phyloP scores from a whole-genome alignment of 108 stramenopile species.

The Bacterosira constricta region DNA sequence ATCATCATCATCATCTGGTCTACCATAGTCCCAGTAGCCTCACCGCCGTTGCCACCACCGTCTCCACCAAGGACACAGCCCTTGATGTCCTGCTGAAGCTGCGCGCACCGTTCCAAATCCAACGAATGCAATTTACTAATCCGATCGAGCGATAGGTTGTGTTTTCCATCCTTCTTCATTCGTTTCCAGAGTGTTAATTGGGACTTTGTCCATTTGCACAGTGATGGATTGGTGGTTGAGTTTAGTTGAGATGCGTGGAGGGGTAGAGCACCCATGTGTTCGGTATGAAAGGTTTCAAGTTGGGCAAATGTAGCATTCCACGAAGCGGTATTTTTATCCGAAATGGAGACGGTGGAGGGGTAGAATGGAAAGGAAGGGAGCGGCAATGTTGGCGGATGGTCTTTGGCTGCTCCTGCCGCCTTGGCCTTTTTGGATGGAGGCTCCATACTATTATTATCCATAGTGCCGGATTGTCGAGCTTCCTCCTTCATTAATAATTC shows the following conservation, averaged over 20 bases:
- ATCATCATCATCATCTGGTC: slow-evolving; percentile 7
- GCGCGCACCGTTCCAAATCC: neutral
- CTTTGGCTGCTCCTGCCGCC: neutral
- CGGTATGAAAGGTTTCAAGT: neutral
- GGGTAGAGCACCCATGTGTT: neutral
- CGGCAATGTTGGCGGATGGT: neutral
- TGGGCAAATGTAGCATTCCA: slow-evolving; percentile 8
- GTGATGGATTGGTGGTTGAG: too few relatives aligned
- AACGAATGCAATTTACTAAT: slow-evolving; percentile 1
- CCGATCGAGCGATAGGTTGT: slow-evolving; percentile 11
- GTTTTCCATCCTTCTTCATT: slow-evolving; percentile 7
- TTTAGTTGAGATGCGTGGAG: neutral
- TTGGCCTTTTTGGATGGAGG: too few relatives aligned
- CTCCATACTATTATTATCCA: too few relatives aligned
- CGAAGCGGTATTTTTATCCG: neutral
- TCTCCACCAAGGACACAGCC: neutral
- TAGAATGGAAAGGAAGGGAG: slow-evolving; percentile 9
- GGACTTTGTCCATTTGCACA: slow-evolving; percentile 6
- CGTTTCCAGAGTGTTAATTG: slow-evolving; percentile 1
- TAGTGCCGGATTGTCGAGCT: neutral
- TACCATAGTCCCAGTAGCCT: neutral
- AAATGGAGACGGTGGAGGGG: neutral
- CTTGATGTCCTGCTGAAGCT: neutral
- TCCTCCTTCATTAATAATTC: neutral
- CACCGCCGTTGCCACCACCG: neutral